Conservation (phyloP, 768 basidiomycete species). For the Plicaturopsis crispa region DNA sequence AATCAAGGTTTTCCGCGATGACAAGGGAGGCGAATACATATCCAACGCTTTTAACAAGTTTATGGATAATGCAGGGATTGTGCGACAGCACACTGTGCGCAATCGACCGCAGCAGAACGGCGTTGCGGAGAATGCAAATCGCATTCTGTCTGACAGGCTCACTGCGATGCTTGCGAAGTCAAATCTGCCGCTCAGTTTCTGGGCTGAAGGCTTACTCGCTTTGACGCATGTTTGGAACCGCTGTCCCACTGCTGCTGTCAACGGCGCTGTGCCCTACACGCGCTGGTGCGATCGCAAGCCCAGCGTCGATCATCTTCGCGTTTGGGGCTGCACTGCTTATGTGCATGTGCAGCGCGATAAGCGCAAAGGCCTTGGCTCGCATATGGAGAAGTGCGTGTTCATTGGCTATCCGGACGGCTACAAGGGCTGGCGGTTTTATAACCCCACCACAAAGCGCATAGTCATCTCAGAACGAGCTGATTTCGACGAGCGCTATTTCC, state of each 20-base stretch:
- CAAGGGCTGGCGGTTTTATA: constrained; percentile 18
- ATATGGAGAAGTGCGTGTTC: constrained; percentile 13
- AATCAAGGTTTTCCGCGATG: constrained; percentile 19
- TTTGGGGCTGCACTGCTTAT: constrained; percentile 18
- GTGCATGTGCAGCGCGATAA: constrained; percentile 19
- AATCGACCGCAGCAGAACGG: constrained; percentile 34
- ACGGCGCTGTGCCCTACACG: constrained; percentile 17
- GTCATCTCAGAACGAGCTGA: constrained; percentile 16
- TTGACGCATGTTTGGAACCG: constrained; percentile 17
- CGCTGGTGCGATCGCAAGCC: constrained; percentile 14
- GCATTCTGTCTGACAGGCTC: constrained; percentile 23
- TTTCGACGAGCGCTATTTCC: constrained; percentile 25
- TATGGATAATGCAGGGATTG: constrained; percentile 17
- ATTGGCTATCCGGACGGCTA: constrained; percentile 14
- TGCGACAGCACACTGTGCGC: constrained; percentile 13
- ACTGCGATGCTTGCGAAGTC: constrained; percentile 20
- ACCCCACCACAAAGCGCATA: constrained; percentile 8
- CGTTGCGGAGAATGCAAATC: constrained; percentile 30
- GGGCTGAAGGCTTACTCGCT: constrained; percentile 13
- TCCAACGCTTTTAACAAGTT: background rate
- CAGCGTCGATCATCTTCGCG: constrained; percentile 11
- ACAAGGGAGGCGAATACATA: constrained; percentile 31
- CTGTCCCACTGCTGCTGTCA: constrained; percentile 11
- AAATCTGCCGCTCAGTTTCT: constrained; percentile 13
- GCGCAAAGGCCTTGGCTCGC: constrained; percentile 10